Conservation (phyloP, 192 early-diverging fungal genomes). For the Coemansia sp. region DNA sequence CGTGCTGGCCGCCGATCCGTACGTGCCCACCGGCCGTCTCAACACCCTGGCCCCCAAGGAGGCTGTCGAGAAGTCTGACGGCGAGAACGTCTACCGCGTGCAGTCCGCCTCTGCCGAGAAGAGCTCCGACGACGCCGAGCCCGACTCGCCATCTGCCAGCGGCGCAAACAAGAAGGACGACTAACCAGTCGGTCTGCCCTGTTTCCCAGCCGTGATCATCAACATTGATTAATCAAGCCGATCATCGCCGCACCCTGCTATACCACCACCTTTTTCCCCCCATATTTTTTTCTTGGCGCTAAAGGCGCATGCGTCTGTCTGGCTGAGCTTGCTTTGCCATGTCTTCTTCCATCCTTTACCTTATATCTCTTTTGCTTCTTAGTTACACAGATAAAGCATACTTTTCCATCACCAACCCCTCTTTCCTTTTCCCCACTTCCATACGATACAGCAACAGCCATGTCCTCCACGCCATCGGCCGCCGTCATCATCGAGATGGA, state of each 20-base stretch:
- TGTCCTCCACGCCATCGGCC: constrained; percentile 1
- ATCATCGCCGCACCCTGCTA: too few species aligned
- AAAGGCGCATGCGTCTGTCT: too few species aligned
- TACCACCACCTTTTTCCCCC: neutral
- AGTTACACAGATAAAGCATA: neutral
- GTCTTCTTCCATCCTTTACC: neutral
- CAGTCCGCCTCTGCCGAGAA: constrained; percentile 32
- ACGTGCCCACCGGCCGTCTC: constrained; percentile 47
- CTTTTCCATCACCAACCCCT: too few species aligned
- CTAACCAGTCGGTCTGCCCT: too few species aligned
- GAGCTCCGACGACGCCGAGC: constrained; percentile 19
- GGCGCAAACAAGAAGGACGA: neutral
- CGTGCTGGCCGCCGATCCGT: constrained; percentile 33
- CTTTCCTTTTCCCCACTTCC: too few species aligned
- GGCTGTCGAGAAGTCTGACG: constrained; percentile 40
- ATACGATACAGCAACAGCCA: neutral
- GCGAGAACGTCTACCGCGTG: constrained; percentile 37
- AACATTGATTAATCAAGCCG: too few species aligned
- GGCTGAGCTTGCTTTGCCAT: too few species aligned
- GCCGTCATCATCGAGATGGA: constrained; percentile 47
- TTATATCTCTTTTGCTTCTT: neutral
- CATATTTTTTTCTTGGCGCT: neutral
- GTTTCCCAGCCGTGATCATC: too few species aligned
- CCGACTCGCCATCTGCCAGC: neutral
- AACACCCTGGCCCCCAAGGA: constrained; percentile 31